phyloP scores from a whole-genome alignment of 768 basidiomycete genomes.

The Rhodosporidiobolus sp. region DNA sequence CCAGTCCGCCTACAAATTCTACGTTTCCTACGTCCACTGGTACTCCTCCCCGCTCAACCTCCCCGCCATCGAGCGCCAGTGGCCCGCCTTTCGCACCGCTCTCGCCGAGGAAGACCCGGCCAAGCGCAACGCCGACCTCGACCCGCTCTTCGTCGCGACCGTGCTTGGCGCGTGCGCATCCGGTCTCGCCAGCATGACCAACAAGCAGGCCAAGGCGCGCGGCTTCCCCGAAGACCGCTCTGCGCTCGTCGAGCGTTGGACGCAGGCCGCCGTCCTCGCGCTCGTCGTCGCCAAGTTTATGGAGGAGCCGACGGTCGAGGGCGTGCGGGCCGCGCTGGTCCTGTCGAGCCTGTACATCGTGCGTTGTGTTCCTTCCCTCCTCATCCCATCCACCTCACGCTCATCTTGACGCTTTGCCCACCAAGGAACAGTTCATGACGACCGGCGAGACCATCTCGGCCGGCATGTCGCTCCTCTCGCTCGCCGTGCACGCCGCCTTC shows the following conservation, averaged over 20 bases:
- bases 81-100: neutral
- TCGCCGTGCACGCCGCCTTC: constrained; percentile 23
- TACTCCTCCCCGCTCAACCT: constrained; percentile 2
- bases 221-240: constrained; percentile 10
- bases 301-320: constrained; percentile 22
- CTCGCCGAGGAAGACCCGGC: neutral
- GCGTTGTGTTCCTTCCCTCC: neutral
- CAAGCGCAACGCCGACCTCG: neutral
- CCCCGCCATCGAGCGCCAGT: neutral
- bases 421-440: constrained; percentile 7
- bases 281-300: constrained; percentile 10
- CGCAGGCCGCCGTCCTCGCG: neutral
- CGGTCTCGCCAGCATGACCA: constrained; percentile 26
- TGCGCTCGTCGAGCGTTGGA: constrained; percentile 10
- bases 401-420: neutral
- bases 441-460: neutral
- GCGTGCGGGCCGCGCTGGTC: neutral
- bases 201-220: neutral
- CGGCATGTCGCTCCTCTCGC: constrained; percentile 23
- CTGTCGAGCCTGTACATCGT: constrained; percentile 17
- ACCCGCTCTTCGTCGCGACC: constrained; percentile 14
- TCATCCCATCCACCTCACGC: neutral
- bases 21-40: neutral
- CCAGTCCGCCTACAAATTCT: neutral
- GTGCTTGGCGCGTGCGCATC: constrained; percentile 7